Percentiles rank a stretch among this genome's conserved stretches.
phyloP scores from a whole-genome alignment of 805 yeast species.

The Kuraishia piskuri region DNA sequence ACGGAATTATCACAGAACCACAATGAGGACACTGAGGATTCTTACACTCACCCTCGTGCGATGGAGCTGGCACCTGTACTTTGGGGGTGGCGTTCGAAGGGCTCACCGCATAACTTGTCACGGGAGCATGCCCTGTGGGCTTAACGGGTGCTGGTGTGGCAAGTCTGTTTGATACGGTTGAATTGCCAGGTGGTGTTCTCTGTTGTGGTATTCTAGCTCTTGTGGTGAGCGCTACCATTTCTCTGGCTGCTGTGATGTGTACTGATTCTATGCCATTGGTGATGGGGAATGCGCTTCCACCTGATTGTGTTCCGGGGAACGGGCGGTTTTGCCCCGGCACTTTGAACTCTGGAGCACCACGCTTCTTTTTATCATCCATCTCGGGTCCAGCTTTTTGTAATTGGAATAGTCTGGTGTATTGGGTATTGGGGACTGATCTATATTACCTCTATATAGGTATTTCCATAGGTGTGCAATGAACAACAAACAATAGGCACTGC shows the following conservation, averaged over 20 bases:
- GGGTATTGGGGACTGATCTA: too few relatives aligned
- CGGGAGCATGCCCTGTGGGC: neutral
- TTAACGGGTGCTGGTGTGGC: neutral
- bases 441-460: neutral
- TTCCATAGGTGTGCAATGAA: neutral
- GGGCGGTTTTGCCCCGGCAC: too few relatives aligned
- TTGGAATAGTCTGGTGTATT: too few relatives aligned
- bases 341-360: neutral
- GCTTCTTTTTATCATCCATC: neutral
- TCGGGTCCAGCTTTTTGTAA: too few relatives aligned
- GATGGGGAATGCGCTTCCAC: constrained; percentile 3
- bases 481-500: neutral
- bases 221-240: constrained; percentile 45
- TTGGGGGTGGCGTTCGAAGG: constrained; percentile 4
- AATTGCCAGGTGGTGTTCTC: neutral
- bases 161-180: constrained; percentile 5
- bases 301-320: too few relatives aligned
- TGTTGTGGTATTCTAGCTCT: constrained; percentile 26
- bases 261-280: constrained; percentile 40
- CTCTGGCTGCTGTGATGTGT: constrained; percentile 54
- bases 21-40: constrained; percentile 46
- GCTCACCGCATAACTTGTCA: neutral
- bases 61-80: constrained; percentile 3
- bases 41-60: constrained; percentile 8
- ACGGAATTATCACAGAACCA: constrained; percentile 70